These are phyloP conservation scores for Capsella rubella DNA, from an alignment of 441 rosid species.

Conservation along the genomic window DNA sequence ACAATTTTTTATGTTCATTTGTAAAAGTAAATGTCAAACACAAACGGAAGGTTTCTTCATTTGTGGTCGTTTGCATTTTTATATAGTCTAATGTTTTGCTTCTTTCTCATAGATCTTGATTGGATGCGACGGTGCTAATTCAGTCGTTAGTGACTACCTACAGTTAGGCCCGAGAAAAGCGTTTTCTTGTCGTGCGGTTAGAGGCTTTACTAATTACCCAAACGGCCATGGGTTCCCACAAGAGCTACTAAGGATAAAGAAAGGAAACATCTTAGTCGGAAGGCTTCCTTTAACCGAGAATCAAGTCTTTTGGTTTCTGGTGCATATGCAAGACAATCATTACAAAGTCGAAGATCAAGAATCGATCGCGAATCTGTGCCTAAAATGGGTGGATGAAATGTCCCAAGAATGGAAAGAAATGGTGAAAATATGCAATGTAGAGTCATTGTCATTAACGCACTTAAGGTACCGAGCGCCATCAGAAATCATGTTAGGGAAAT, in stretches of 20 bases:
- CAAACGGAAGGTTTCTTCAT: neutral
- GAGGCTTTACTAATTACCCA: slow-evolving; percentile 58
- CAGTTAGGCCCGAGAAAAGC: slow-evolving; percentile 40
- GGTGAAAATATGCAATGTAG: slow-evolving; percentile 40
- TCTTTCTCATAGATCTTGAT: slow-evolving; percentile 34
- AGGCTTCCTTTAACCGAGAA: slow-evolving; percentile 47
- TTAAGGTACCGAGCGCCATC: slow-evolving; percentile 56
- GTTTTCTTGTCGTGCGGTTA: slow-evolving; percentile 38
- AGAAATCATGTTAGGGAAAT: slow-evolving; percentile 46
- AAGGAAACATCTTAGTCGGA: slow-evolving; percentile 43
- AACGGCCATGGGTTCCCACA: slow-evolving; percentile 51
- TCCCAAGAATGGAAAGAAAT: slow-evolving; percentile 34
- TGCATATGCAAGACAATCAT: slow-evolving; percentile 29
- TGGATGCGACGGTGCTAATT: slow-evolving; percentile 72
- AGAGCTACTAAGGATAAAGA: slow-evolving; percentile 39
- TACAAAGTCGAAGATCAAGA: slow-evolving; percentile 36
- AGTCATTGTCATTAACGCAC: slow-evolving; percentile 44
- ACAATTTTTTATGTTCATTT: neutral
- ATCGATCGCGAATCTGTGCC: slow-evolving; percentile 37
- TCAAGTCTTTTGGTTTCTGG: slow-evolving; percentile 51
- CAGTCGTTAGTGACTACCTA: slow-evolving; percentile 51
- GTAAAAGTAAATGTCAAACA: neutral
- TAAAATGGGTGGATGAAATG: slow-evolving; percentile 41
- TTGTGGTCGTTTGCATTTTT: neutral
- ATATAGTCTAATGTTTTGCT: neutral